Evolutionary conservation across 116 monocot species (phyloP).

Genomic region (Zostera marina): DNA sequence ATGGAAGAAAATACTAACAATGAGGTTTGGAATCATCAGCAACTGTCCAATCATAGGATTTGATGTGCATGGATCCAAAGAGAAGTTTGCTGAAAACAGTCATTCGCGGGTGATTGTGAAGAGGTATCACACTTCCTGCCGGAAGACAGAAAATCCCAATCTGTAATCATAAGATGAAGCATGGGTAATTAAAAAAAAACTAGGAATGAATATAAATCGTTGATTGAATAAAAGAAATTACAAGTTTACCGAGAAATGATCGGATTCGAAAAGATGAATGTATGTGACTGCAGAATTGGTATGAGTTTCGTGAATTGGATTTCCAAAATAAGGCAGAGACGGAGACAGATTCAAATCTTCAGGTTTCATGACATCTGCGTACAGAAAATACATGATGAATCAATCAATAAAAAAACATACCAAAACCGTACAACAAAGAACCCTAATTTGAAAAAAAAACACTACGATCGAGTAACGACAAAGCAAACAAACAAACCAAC

Average conservation of each 20-base stretch:
- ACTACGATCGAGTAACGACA: too few species aligned
- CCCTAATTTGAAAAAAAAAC: too few species aligned
- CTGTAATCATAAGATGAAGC: conserved; percentile 19
- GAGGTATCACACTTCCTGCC: conserved; percentile 45
- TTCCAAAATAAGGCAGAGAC: conserved; percentile 33
- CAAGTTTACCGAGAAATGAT: conserved; percentile 51
- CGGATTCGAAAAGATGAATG: conserved; percentile 38
- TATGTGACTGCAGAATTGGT: conserved; percentile 36
- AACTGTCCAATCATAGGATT: conserved; percentile 36
- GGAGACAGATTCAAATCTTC: conserved; percentile 44
- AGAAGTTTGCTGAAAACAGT: conserved; percentile 46
- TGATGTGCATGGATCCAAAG: conserved; percentile 38
- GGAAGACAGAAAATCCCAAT: conserved; percentile 83
- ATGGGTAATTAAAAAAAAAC: background rate
- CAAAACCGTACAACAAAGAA: background rate
- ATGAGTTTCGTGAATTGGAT: background rate
- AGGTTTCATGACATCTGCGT: conserved; percentile 51
- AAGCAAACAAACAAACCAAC: too few species aligned
- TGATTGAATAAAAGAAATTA: background rate
- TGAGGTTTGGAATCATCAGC: too few species aligned
- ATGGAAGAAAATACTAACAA: too few species aligned
- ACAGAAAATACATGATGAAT: background rate
- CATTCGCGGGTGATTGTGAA: conserved; percentile 77
- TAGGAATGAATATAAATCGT: background rate
- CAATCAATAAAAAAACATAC: background rate